Conservation (phyloP, 2,329 filamentous ascomycete genomes). For the Fusarium tjaetaba region DNA sequence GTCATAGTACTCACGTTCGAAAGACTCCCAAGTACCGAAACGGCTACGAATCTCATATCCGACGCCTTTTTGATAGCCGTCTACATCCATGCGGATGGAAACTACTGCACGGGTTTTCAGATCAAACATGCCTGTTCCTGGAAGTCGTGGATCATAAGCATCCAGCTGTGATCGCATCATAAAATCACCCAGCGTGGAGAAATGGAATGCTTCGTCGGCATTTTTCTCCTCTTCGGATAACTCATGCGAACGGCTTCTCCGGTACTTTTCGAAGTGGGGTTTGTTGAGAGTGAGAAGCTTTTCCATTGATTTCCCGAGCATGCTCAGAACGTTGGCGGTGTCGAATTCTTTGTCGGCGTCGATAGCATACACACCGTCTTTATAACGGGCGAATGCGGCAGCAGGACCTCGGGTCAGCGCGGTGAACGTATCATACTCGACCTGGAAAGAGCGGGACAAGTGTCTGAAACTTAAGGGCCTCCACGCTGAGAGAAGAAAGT, state of each 20-base stretch:
- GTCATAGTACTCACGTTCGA: slow-evolving; percentile 94
- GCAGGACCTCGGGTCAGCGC: slow-evolving; percentile 76
- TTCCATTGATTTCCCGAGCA: slow-evolving; percentile 95
- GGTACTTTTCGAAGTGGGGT: slow-evolving; percentile 86
- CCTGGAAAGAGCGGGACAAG: slow-evolving; percentile 73
- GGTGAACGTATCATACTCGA: slow-evolving; percentile 74
- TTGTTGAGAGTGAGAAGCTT: slow-evolving; percentile 88
- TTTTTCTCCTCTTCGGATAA: slow-evolving; percentile 77
- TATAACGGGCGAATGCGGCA: slow-evolving; percentile 83
- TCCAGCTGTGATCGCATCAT: slow-evolving; percentile 96
- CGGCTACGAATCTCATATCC: slow-evolving; percentile 87
- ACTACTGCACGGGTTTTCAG: slow-evolving; percentile 94
- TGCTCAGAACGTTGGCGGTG: slow-evolving; percentile 83
- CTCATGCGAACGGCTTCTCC: slow-evolving; percentile 72
- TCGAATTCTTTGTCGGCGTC: slow-evolving; percentile 96
- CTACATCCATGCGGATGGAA: slow-evolving; percentile 87
- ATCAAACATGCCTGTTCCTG: slow-evolving; percentile 94
- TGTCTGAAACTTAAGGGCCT: slow-evolving; percentile 73
- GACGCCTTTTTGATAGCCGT: slow-evolving; percentile 75
- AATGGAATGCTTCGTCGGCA: slow-evolving; percentile 84
- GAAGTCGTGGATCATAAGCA: slow-evolving; percentile 84
- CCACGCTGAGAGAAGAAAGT: slow-evolving; percentile 89
- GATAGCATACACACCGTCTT: slow-evolving; percentile 89
- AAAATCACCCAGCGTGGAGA: slow-evolving; percentile 85
- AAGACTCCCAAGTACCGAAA: slow-evolving; percentile 87